Conservation (phyloP, 2,329 filamentous ascomycete species). For the Knufia fluminis region DNA sequence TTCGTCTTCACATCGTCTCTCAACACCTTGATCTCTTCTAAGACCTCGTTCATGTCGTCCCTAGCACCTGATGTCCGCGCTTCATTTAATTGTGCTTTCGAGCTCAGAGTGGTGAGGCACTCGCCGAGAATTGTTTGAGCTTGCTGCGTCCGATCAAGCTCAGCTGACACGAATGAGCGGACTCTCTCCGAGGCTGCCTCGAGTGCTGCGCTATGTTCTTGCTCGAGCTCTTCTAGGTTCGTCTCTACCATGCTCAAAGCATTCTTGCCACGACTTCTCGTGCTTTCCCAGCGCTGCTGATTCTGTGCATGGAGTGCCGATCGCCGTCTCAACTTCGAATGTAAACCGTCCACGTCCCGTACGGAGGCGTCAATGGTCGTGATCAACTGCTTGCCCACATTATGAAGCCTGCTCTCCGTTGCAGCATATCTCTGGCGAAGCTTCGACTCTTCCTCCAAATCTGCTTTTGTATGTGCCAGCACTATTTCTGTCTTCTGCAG, state of each 20-base stretch:
- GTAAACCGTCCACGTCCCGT: conserved; percentile 68
- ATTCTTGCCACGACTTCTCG: conserved; percentile 64
- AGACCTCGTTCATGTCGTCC: conserved; percentile 78
- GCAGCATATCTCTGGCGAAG: conserved; percentile 75
- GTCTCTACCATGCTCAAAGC: conserved; percentile 69
- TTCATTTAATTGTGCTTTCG: conserved; percentile 59
- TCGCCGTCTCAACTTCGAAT: conserved; percentile 77
- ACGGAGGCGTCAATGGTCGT: conserved; percentile 70
- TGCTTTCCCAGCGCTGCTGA: conserved; percentile 65
- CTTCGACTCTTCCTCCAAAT: conserved; percentile 67
- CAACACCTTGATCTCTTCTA: conserved; percentile 86
- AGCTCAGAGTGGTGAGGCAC: conserved; percentile 58
- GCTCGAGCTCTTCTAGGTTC: conserved; percentile 62
- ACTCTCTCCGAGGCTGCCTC: conserved; percentile 60
- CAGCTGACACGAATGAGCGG: conserved; percentile 64
- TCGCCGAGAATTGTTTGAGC: conserved; percentile 63
- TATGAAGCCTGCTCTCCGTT: conserved; percentile 68
- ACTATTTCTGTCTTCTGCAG: conserved; percentile 83
- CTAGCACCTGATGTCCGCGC: conserved; percentile 46
- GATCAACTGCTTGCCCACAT: conserved; percentile 66
- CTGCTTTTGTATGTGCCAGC: conserved; percentile 64
- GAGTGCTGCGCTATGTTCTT: conserved; percentile 63
- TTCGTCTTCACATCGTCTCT: conserved; percentile 79
- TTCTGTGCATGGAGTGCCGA: conserved; percentile 76
- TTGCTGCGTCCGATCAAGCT: conserved; percentile 60